phyloP scores from a whole-genome alignment of 331 rosid genomes.

The Erythrophleum ivorense region DNA sequence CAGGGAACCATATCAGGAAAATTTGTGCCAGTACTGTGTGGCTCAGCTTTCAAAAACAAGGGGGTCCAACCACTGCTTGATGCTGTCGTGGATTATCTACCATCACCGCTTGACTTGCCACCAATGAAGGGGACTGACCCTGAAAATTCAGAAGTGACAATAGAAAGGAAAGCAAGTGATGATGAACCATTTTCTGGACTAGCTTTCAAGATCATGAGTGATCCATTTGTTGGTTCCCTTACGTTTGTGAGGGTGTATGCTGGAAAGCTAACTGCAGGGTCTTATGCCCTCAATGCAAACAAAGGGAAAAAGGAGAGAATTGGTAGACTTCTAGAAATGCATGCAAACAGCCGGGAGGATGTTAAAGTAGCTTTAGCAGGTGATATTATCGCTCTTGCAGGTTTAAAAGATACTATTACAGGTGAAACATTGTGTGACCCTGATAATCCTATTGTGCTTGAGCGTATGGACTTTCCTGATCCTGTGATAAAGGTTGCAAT shows the following conservation, averaged over 20 bases:
- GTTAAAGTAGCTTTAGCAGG: slow-evolving; percentile 89
- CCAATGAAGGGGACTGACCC: slow-evolving; percentile 94
- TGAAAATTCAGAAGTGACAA: slow-evolving; percentile 74
- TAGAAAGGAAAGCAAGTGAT: slow-evolving; percentile 79
- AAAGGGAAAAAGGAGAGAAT: slow-evolving; percentile 95
- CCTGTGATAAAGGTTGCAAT: slow-evolving; percentile 98
- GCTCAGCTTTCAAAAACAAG: slow-evolving; percentile 97
- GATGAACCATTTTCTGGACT: slow-evolving; percentile 92
- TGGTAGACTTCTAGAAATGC: slow-evolving; percentile 97
- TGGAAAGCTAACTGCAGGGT: slow-evolving; percentile 84
- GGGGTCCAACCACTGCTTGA: slow-evolving; percentile 98
- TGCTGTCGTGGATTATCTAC: slow-evolving; percentile 93
- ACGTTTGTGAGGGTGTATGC: slow-evolving; percentile 92
- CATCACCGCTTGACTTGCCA: slow-evolving; percentile 91
- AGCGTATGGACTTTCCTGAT: slow-evolving; percentile 99
- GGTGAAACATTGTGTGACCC: slow-evolving; percentile 93
- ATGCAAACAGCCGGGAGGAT: slow-evolving; percentile 94
- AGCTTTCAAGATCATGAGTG: slow-evolving; percentile 98
- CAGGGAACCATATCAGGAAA: slow-evolving; percentile 69
- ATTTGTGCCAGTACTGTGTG: slow-evolving; percentile 94
- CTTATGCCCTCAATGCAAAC: slow-evolving; percentile 86
- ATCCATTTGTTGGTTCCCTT: slow-evolving; percentile 92
- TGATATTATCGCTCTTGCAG: slow-evolving; percentile 91
- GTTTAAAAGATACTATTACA: slow-evolving; percentile 90
- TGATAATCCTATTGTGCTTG: slow-evolving; percentile 78